Base-by-base conservation (phyloP, 2,329 filamentous ascomycete species). In the Trichoderma sp. region DNA sequence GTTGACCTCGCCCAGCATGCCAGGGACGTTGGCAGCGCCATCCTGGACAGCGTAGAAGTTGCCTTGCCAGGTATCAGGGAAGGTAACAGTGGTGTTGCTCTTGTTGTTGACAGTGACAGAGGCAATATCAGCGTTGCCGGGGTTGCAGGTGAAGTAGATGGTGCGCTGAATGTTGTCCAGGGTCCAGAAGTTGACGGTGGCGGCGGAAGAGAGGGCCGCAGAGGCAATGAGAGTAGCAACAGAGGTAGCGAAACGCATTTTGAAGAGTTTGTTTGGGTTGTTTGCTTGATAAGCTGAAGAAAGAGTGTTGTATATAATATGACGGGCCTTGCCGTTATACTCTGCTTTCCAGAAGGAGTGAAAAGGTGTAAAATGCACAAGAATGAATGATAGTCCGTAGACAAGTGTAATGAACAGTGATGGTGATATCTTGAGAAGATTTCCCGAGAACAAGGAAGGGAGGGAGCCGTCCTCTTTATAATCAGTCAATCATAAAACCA, bases 101-200 rank as follows among this genome's bases (percentile, higher is more conserved):
- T 77, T 71, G 64, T 74, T 81, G 66, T 71, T 70, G 52, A 87
- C 78, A 15, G 75, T 74, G 70, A 86, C 75, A 17, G 79, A 68
- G 19, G 75, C 71, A 53, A 85, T 73, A 2, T 74, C 37, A n/a
- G 71, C 48, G 25, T 73, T 73, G 61, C 81, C 81, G 0, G 75
- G 73, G 74, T 76, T 83, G 72, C 80, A 72, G 34, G 83, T 86
- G 78, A 87, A 86, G 78, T 82, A 72, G 76, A 88, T 73, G 57
- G 80, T 83, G 76, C 85, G 83, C 68, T 77, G 75, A 37, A 77
- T 79, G 68, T 77, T 72, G 75, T 90, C 88, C 60, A 87, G 84
- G 72, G 85, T 88, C 77, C 83, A 73, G 79, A 90, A 89, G 71
- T 84, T 86, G 73, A 90, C 78, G 77, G 83, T 84, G 74, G 74